Evolutionary conservation across 495 filamentous ascomycete genomes (phyloP).

Genomic region (Cercophora samala): DNA sequence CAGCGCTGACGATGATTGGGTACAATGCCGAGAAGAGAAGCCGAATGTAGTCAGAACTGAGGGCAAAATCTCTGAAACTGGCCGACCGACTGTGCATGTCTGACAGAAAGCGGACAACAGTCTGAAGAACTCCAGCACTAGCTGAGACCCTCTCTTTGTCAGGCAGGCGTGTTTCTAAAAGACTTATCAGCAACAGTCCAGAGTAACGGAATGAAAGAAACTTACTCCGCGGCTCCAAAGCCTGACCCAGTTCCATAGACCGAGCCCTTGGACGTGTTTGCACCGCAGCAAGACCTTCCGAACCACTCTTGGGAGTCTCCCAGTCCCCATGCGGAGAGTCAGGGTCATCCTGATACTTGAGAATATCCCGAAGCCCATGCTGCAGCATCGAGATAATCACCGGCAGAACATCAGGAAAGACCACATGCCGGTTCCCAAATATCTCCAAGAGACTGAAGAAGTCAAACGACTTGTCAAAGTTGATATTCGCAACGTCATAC

Average conservation of each 20-base stretch:
- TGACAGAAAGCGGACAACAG: conserved; percentile 73
- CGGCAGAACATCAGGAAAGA: conserved; percentile 73
- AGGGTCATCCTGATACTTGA: conserved; percentile 58
- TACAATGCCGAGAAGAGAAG: conserved; percentile 74
- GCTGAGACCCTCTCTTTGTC: conserved; percentile 49
- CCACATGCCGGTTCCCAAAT: conserved; percentile 64
- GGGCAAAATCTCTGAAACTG: conserved; percentile 75
- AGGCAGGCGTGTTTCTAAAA: conserved; percentile 32
- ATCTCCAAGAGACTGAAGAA: conserved; percentile 66
- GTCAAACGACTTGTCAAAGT: conserved; percentile 70
- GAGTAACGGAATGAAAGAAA: not conserved
- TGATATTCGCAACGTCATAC: conserved; percentile 68
- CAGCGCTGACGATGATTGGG: conserved; percentile 79
- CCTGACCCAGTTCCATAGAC: conserved; percentile 49
- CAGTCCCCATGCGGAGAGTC: conserved; percentile 47
- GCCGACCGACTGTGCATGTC: conserved; percentile 70
- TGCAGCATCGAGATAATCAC: conserved; percentile 89
- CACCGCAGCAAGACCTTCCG: conserved; percentile 22
- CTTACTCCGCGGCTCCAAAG: conserved; percentile 51
- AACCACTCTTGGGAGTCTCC: conserved; percentile 13
- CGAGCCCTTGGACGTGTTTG: conserved; percentile 42
- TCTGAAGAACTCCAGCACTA: conserved; percentile 60
- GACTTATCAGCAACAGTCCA: conserved; percentile 19
- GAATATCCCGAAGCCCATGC: conserved; percentile 65
- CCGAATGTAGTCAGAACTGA: conserved; percentile 72